Base-by-base conservation (phyloP, 371 early-diverging fungal species). In the Rhizopus stolonifer region DNA sequence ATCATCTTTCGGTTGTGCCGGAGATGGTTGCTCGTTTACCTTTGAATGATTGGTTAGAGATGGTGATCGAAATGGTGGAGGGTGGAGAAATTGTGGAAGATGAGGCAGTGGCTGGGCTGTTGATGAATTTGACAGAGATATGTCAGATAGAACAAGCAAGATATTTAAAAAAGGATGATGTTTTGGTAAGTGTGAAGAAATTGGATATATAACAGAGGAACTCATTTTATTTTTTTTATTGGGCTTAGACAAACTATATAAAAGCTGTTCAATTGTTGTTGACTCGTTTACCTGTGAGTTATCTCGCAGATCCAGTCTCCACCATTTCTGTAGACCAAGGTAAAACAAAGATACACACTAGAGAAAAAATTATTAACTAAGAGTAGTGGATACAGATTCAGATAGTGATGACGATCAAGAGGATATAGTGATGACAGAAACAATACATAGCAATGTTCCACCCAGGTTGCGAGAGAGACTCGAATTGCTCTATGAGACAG, bases 391-490 rank as follows among this genome's bases (percentile, higher is more conserved):
- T 24, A 18, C 44, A 29, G 66, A 57, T 36, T 48, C 48, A 34
- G 53, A 44, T 15, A 44, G 47, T 26, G 52, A 53, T 10, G 82
- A 29, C 10, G 31, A 29, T 29, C 7, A 78, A 15, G 74, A 69
- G 1, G 79, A 75, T 34, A 44, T 68, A 0, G 65, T 71, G 11
- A 65, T 65, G 60, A 54, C 53, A 36, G 60, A 56, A 32, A 29
- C 31, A 26, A 17, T 33, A 18, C 44, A 54, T 13, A 19, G 14
- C n/a, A 11, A 45, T 8, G 53, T 60, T 9, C 55, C 72, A 9
- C 76, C 74, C 8, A 47, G 54, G 15, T 68, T 86, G 11, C 51
- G 65, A 25, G 69, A 70, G 36, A 74, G 80, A 42, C 74, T 87
- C 3, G 67, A 70, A 13, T 10, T 55, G 6, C 69, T 85, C 2